Evolutionary conservation across 2,329 filamentous ascomycete genomes (phyloP), one percentile per base, ranked within the genome.

Genomic region (Penicillium decumbens): DNA sequence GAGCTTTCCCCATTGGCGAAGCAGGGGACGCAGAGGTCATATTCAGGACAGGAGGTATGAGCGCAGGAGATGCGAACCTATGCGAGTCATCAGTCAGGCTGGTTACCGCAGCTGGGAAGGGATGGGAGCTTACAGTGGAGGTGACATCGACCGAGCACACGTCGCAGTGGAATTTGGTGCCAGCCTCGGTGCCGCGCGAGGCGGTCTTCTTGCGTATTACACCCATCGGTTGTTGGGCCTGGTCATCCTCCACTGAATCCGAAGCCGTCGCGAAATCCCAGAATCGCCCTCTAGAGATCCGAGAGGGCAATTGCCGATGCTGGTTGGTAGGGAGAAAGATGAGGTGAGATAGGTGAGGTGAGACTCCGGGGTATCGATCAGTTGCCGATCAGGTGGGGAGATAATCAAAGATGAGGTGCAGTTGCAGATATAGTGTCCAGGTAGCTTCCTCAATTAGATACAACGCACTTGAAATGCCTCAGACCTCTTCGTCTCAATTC

Each of bases 101-200:
- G 8, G 9, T 37, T 20, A 8, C 33, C 33, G 9, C 18, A 20
- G 33, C 9, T 20, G 18, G 6, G 9, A 20, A 20, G 33, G 4
- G 18, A 23, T 37, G 18, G 24, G 13, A 37, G 15, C 86, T 65
- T 80, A 95, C 93, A 41, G 93, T 98, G 4, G 91, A 93, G 41
- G 93, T 98, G 60, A 98, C 95, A 70, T 98, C 93, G 50, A 89
- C 89, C 39, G 89, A 95, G 71, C 93, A 98, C 51, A 95, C 86
- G 71, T 98, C 95, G 76, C 93, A 98, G 58, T 97, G 89, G 70
- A 95, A 98, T 70, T 97, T 96, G 28, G 90, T 88, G 56, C 88
- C 88, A 41, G 88, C 90, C 68, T 96, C 89, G 44, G 87, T 89
- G 55, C 88, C 89, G 65, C 88, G 80, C 47, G 85, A 84, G 59